These are phyloP conservation scores for Aureobasidium sp. DNA, from an alignment of 2,329 filamentous ascomycete genomes.

Conservation along the genomic window DNA sequence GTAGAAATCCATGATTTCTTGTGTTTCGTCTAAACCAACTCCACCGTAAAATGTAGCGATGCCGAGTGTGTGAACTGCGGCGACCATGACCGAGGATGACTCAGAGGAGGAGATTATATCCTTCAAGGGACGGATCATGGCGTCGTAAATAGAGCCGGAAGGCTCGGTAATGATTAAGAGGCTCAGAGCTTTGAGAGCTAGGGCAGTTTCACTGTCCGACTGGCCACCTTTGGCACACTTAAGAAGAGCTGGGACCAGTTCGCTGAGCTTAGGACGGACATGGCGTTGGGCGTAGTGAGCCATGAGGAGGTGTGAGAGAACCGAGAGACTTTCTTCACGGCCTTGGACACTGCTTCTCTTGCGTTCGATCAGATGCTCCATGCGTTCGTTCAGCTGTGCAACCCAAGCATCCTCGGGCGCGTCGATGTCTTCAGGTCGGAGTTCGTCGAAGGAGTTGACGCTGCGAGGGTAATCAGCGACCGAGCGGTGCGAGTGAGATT, in stretches of 20 bases:
- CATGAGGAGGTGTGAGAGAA: constrained; percentile 59
- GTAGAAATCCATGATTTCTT: constrained; percentile 67
- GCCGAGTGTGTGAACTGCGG: constrained; percentile 65
- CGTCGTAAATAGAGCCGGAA: constrained; percentile 59
- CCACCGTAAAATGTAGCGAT: constrained; percentile 71
- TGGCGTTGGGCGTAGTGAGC: constrained; percentile 59
- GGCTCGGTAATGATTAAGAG: constrained; percentile 62
- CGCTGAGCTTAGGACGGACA: constrained; percentile 51
- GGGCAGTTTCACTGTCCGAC: constrained; percentile 60
- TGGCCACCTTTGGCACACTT: constrained; percentile 63
- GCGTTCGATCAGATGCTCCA: constrained; percentile 65
- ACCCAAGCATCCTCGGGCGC: constrained; percentile 51
- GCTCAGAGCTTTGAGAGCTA: constrained; percentile 65
- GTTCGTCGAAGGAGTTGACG: constrained; percentile 61
- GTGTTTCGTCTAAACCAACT: constrained; percentile 56
- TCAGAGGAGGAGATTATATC: constrained; percentile 59
- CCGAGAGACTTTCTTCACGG: constrained; percentile 57
- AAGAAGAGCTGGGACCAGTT: constrained; percentile 59
- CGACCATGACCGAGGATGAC: constrained; percentile 56
- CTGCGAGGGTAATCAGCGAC: constrained; percentile 29
- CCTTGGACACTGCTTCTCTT: constrained; percentile 70
- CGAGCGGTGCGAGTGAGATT: background rate
- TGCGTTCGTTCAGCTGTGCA: constrained; percentile 54
- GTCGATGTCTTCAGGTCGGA: constrained; percentile 46
- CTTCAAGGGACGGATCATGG: constrained; percentile 52